Conservation (phyloP, 768 basidiomycete genomes). For the Kwoniella dejecticola region DNA sequence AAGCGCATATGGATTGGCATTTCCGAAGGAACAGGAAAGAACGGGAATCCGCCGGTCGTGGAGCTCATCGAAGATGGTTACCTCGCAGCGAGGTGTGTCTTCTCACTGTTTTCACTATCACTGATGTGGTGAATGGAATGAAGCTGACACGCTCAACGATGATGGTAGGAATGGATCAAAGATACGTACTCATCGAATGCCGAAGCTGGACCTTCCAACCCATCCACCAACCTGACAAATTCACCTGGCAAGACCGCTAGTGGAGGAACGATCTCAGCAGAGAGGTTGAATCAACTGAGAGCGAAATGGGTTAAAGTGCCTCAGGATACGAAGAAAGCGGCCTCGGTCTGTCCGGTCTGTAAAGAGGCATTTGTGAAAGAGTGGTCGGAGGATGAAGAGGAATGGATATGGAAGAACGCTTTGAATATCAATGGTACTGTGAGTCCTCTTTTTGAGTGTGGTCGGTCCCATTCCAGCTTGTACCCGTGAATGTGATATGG, state of each 20-base stretch:
- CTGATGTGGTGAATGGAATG: conserved; percentile 20
- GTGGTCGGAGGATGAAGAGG: conserved; percentile 92
- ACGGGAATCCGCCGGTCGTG: conserved; percentile 68
- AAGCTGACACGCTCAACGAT: not conserved
- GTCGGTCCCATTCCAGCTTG: not conserved
- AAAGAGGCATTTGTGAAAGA: conserved; percentile 89
- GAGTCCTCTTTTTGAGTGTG: conserved; percentile 12
- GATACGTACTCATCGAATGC: conserved; percentile 56
- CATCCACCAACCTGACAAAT: not conserved
- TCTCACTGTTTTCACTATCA: not conserved
- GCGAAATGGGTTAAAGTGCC: conserved; percentile 77
- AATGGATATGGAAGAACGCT: conserved; percentile 97
- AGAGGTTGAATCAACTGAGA: conserved; percentile 71
- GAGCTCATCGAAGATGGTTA: conserved; percentile 89
- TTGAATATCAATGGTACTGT: conserved; percentile 80
- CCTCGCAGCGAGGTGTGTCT: conserved; percentile 72
- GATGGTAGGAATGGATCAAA: conserved; percentile 79
- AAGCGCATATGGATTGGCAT: conserved; percentile 94
- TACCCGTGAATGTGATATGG: not conserved
- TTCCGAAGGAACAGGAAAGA: conserved; percentile 76
- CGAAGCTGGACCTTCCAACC: conserved; percentile 44
- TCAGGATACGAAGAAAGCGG: conserved; percentile 71
- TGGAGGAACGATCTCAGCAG: conserved; percentile 61
- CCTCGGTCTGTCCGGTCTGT: conserved; percentile 90
- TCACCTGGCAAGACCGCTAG: conserved; percentile 31